Percentiles rank a stretch among this genome's conserved stretches.
Evolutionary conservation across 2,329 filamentous ascomycete species (phyloP).

Genomic region (Arthrobotrys conoides): DNA sequence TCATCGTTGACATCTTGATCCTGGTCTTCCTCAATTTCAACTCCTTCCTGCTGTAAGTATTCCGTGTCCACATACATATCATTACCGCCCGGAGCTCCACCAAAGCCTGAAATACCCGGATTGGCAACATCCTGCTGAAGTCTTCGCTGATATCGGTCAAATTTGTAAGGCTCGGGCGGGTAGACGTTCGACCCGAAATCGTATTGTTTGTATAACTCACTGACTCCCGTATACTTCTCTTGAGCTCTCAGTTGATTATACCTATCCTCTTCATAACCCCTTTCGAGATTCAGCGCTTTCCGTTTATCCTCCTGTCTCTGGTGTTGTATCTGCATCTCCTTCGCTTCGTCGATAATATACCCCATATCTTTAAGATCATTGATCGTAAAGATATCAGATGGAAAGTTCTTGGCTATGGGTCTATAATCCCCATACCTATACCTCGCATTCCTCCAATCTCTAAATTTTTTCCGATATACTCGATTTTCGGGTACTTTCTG

Average conservation of each 20-base stretch:
- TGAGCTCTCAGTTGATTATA: background rate
- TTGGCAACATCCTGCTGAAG: background rate
- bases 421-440: slow-evolving; percentile 28
- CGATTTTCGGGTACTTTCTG: slow-evolving; percentile 18
- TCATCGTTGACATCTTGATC: background rate
- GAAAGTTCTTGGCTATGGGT: background rate
- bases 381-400: background rate
- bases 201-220: background rate
- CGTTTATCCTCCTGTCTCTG: background rate
- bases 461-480: slow-evolving; percentile 7
- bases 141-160: too few species aligned
- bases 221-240: background rate
- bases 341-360: slow-evolving; percentile 23
- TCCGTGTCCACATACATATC: background rate
- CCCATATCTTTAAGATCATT: slow-evolving; percentile 26
- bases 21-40: background rate
- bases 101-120: background rate
- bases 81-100: background rate
- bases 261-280: background rate
- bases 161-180: too few species aligned
- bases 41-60: background rate
- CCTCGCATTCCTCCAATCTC: slow-evolving; percentile 44
- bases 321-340: background rate
- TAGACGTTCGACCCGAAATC: too few species aligned
- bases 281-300: background rate